Evolutionary conservation across 2,329 filamentous ascomycete genomes (phyloP), one percentile per base, ranked within the genome.

Genomic region (Alternaria sp.): DNA sequence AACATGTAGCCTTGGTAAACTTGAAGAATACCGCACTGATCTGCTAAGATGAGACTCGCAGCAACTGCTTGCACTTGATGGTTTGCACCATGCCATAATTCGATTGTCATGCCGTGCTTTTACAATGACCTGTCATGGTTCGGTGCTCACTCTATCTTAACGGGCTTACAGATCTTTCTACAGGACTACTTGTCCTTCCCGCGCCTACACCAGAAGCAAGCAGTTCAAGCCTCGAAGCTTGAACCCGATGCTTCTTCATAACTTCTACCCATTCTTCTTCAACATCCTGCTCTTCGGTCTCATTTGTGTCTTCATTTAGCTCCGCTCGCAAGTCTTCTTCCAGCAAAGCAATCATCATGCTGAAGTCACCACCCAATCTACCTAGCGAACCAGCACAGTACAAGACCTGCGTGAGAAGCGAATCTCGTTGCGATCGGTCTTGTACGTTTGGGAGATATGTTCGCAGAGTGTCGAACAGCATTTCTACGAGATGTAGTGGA

Each of bases 301-400:
- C 77, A 0, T 75, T 74, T 5, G 71, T 72, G 3, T 63, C 71
- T 2, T 64, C 60, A 1, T 60, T 62, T 76, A 84, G 65, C 44
- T 87, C 82, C 1, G 61, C 67, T 2, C 67, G 52, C 27, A 78
- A 48, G 30, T 78, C 75, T 55, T 85, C 86, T 34, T 82, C 83
- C 10, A 90, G 71, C 38, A 88, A 73, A 0, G 93, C 92, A 59
- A 98, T 85, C 66, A 97, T 87, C 82, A 97, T 87, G 57, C 94
- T 91, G 79, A 99, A 99, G 77, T 99, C 95, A 1, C 92, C 94
- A 2, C 95, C 95, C 0, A 98, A 82, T 48, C 95, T 86, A 0
- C 94, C 94, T 50, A 99, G 82, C 79, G 94, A 97, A 46, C 93
- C 92, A 0, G 94, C 94, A 71, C 93, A 97, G 79, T 97, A 98